Percentiles rank a stretch among this genome's conserved stretches.
Evolutionary conservation across 2,329 filamentous ascomycete genomes (phyloP).

Genomic region (Alternaria hordeiaustralica): DNA sequence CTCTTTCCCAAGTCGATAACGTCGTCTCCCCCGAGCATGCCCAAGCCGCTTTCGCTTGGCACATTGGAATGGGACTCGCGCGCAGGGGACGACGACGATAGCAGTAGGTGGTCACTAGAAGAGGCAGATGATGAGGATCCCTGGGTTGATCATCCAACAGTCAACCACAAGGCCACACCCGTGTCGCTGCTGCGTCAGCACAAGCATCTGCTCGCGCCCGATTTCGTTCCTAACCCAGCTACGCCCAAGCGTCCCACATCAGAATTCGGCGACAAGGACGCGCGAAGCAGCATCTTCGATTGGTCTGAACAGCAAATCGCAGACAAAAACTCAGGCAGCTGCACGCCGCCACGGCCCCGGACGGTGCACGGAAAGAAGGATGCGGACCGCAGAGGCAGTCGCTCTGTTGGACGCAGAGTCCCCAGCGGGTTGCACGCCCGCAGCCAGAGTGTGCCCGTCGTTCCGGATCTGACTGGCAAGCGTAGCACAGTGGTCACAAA

Average conservation of each 20-base stretch:
- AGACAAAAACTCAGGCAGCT: slow-evolving; percentile 67
- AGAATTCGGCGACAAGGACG: slow-evolving; percentile 50
- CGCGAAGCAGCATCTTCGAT: slow-evolving; percentile 74
- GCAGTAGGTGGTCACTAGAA: slow-evolving; percentile 52
- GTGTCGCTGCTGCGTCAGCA: slow-evolving; percentile 43
- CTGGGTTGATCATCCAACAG: slow-evolving; percentile 49
- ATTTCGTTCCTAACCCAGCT: slow-evolving; percentile 45
- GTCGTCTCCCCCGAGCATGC: slow-evolving; percentile 55
- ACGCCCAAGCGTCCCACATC: slow-evolving; percentile 48
- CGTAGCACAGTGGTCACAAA: slow-evolving; percentile 63
- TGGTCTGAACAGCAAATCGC: slow-evolving; percentile 72
- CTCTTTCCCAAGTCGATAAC: slow-evolving; percentile 50
- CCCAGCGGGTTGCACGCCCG: slow-evolving; percentile 75
- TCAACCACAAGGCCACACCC: slow-evolving; percentile 40
- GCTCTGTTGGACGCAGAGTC: slow-evolving; percentile 69
- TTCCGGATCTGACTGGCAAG: slow-evolving; percentile 63
- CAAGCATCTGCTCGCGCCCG: slow-evolving; percentile 36
- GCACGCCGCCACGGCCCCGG: slow-evolving; percentile 69
- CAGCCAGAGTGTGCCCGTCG: slow-evolving; percentile 80
- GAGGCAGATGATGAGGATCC: slow-evolving; percentile 47
- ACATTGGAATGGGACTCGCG: slow-evolving; percentile 50
- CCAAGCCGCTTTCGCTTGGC: slow-evolving; percentile 50
- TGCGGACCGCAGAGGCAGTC: slow-evolving; percentile 72
- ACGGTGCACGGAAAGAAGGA: slow-evolving; percentile 81
- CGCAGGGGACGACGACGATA: slow-evolving; percentile 48